Percentiles rank a stretch among this genome's conserved stretches.
Evolutionary conservation across 2,329 filamentous ascomycete genomes (phyloP).

Genomic region (Fusarium scirpi): DNA sequence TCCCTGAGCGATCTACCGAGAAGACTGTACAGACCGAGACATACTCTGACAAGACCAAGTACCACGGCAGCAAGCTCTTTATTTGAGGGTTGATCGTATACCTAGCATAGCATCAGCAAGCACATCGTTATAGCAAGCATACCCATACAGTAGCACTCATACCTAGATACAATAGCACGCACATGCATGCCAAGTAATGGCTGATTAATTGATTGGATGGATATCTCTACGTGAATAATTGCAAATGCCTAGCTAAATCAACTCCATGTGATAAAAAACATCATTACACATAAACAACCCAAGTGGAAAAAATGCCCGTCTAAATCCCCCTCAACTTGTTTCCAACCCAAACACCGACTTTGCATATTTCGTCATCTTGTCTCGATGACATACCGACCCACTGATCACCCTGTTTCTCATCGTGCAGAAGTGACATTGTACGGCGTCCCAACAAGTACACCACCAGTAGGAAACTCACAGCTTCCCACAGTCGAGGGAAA

Average conservation of each 20-base stretch:
- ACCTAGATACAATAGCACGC: background rate
- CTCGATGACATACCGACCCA: constrained; percentile 8
- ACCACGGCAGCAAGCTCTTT: constrained; percentile 58
- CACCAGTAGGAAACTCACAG: constrained; percentile 45
- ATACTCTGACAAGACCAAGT: constrained; percentile 57
- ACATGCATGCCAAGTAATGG: constrained; percentile 1
- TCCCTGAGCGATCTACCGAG: constrained; percentile 65
- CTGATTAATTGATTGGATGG: constrained; percentile 35
- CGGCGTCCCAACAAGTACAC: constrained; percentile 27
- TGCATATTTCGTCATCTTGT: constrained; percentile 25
- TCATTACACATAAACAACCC: constrained; percentile 6
- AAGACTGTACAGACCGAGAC: constrained; percentile 41
- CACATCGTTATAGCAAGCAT: background rate
- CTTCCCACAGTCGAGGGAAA: constrained; percentile 47
- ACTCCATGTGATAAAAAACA: constrained; percentile 20
- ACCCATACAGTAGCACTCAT: background rate
- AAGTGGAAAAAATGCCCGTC: constrained; percentile 31
- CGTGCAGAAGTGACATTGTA: constrained; percentile 24
- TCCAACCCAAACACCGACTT: constrained; percentile 37
- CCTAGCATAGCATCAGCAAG: too few species aligned
- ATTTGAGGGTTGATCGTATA: background rate
- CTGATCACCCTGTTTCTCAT: constrained; percentile 6
- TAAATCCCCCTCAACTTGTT: constrained; percentile 21
- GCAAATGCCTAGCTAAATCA: constrained; percentile 39
- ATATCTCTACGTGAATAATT: constrained; percentile 40